phyloP scores from a whole-genome alignment of 139 green algal species.

The Limnomonas spitsbergensis region DNA sequence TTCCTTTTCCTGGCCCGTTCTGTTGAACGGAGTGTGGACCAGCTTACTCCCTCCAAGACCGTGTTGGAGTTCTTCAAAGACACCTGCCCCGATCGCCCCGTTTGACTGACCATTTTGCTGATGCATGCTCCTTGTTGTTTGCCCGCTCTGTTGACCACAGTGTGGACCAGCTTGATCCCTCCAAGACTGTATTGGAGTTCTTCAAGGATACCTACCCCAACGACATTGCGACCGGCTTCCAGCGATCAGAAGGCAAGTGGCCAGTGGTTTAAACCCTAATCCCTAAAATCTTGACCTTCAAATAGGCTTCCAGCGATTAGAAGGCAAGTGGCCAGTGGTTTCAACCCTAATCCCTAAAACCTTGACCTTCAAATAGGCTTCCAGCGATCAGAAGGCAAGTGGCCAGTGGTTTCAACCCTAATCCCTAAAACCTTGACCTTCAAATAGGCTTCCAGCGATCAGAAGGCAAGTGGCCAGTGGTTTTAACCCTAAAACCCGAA shows the following conservation, averaged over 20 bases:
- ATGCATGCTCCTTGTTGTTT: too few species aligned
- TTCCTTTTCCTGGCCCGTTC: too few species aligned
- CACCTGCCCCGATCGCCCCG: slow-evolving; percentile 35
- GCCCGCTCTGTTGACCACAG: not conserved
- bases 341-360: slow-evolving; percentile 25
- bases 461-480: slow-evolving; percentile 67
- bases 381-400: slow-evolving; percentile 58
- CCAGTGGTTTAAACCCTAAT: too few species aligned
- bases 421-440: slow-evolving; percentile 26
- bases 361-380: slow-evolving; percentile 24
- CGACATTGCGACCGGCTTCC: slow-evolving; percentile 21
- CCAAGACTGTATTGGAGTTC: slow-evolving; percentile 37
- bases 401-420: too few species aligned
- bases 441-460: slow-evolving; percentile 28
- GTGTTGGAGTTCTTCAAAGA: slow-evolving; percentile 21
- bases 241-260: slow-evolving; percentile 64
- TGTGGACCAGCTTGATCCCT: slow-evolving; percentile 44
- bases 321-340: slow-evolving; percentile 67
- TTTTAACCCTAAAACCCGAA: too few species aligned
- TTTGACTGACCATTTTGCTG: too few species aligned
- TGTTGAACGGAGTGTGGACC: slow-evolving; percentile 20
- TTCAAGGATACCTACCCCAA: slow-evolving; percentile 31
- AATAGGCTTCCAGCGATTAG: slow-evolving; percentile 30
- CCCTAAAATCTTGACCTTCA: slow-evolving; percentile 27
- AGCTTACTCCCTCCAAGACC: slow-evolving; percentile 50